Base-by-base conservation (phyloP, 2,329 filamentous ascomycete species). In the Pseudonectria foliicola region DNA sequence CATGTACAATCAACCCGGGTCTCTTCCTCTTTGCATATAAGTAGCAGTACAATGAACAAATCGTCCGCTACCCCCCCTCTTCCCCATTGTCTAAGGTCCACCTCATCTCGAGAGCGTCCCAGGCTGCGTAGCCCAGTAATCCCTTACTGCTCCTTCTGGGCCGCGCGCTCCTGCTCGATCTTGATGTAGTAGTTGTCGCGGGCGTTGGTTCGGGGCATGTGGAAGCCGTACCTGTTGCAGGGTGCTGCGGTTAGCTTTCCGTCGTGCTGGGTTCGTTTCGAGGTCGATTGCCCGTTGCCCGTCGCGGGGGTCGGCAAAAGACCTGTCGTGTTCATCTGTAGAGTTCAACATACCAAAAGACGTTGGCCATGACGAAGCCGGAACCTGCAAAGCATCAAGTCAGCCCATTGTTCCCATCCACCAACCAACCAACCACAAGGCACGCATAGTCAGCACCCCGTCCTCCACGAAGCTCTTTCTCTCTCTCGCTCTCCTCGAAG, bases 111-210 rank as follows among this genome's bases (percentile, higher is more conserved):
- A 32, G 31, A 28, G 25, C 28, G n/a, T n/a, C n/a, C 34, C 25
- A 33, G 34, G 31, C 34, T 34, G 33, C 29, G 39, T 27, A 29
- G 18, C 23, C 21, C 31, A n/a, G 18, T 14, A 26, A 18, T 30
- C 33, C 25, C 44, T 46, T 54, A 53, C 40, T 49, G 34, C 42
- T 49, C 44, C 48, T 59, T 56, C 39, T 57, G 53, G 34, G 55
- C 61, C 37, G 70, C 70, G 39, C 73, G 72, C 60, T 75, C 60
- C 50, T 68, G 65, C 66, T 78, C 75, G 43, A 77, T 62, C 61
- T 74, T 67, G 61, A 60, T 59, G 66, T 77, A 77, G 69, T 67
- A 70, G 59, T 61, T 62, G 62, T 79, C 75, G 55, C 75, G 74
- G 45, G 65, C 67, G 54, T 68, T 58, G 53, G 71, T 76, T 59